A percentile compares a stretch with the other conserved stretches of the same genome.
Evolutionary conservation across 2,329 filamentous ascomycete genomes (phyloP).

Genomic region (Diaporthe vexans): DNA sequence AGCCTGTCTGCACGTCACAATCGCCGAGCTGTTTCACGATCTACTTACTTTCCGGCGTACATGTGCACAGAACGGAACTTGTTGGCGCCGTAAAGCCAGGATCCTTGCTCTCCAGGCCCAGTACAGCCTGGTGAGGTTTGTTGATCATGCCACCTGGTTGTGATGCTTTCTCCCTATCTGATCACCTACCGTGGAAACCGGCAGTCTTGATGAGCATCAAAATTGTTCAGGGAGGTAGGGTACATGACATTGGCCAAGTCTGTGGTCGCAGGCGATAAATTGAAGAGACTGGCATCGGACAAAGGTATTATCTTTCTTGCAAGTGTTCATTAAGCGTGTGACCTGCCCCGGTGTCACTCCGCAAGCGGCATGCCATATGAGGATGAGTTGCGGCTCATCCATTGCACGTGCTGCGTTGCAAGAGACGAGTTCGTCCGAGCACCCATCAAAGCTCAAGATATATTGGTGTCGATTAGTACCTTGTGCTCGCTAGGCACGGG

Average conservation of each 20-base stretch:
- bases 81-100: background rate
- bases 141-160: background rate
- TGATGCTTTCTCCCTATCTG: background rate
- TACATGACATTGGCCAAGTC: background rate
- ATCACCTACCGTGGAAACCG: too few relatives aligned
- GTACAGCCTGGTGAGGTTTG: background rate
- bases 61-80: background rate
- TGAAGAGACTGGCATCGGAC: background rate
- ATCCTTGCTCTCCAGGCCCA: background rate
- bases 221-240: too few relatives aligned
- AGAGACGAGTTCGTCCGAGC: background rate
- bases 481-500: background rate
- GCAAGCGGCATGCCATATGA: background rate
- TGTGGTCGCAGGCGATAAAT: background rate
- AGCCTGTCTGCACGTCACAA: conserved; percentile 29
- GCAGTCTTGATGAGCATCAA: background rate
- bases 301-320: background rate
- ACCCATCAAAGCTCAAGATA: conserved; percentile 6
- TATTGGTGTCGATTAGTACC: too few relatives aligned
- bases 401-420: background rate
- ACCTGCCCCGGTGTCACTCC: background rate
- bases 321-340: background rate
- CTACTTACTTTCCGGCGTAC: background rate
- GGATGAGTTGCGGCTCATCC: background rate
- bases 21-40: conserved; percentile 18